Evolutionary conservation across 225 moss, liverwort and hornwort genomes (phyloP).

Genomic region (Pleurozium schreberi): DNA sequence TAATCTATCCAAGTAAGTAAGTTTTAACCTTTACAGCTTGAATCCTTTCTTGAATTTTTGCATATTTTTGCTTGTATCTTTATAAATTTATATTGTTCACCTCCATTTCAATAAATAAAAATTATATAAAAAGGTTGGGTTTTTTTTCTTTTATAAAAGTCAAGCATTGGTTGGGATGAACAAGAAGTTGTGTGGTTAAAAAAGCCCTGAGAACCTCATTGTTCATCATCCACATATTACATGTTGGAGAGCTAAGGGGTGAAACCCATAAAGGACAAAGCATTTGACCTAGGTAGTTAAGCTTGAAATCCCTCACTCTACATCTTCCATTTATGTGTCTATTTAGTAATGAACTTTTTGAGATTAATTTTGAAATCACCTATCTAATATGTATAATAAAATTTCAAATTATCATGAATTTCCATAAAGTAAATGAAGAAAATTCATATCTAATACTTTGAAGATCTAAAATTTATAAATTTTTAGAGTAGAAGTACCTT

Average conservation of each 20-base stretch:
- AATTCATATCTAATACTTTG: neutral
- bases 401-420: neutral
- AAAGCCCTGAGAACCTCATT: neutral
- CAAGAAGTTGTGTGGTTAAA: neutral
- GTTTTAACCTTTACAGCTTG: neutral
- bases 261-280: rapidly evolving
- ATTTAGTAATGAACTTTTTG: too few species aligned
- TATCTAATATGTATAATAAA: neutral
- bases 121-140: neutral
- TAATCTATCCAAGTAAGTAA: neutral
- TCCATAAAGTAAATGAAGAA: neutral
- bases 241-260: rapidly evolving
- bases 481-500: neutral
- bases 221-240: neutral
- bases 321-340: neutral
- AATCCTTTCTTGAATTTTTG: neutral
- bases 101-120: neutral
- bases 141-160: neutral
- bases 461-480: neutral
- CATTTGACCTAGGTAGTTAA: rapidly evolving
- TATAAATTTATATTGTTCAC: neutral
- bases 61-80: neutral
- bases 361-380: neutral
- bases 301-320: neutral
- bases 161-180: neutral